Percentiles rank a stretch among this genome's conserved stretches.
Conservation (phyloP, 2,329 filamentous ascomycete species). For the Sclerotiophoma versabilis region DNA sequence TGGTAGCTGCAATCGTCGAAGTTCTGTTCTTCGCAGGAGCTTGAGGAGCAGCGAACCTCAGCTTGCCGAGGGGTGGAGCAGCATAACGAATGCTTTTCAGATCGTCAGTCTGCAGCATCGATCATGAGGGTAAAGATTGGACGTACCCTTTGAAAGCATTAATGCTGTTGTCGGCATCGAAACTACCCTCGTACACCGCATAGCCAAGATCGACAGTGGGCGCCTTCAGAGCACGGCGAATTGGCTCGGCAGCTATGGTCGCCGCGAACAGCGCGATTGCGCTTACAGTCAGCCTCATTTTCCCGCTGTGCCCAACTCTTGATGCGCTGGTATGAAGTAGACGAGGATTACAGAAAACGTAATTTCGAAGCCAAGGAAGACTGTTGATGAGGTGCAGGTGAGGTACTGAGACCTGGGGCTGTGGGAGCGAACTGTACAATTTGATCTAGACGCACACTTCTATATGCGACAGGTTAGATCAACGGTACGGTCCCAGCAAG, state of each 20-base stretch:
- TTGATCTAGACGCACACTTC: slow-evolving; percentile 22
- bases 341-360: slow-evolving; percentile 5
- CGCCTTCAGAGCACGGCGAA: slow-evolving; percentile 29
- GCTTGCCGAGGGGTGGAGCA: slow-evolving; percentile 57
- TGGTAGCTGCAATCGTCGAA: slow-evolving; percentile 51
- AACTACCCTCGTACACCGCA: slow-evolving; percentile 38
- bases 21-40: slow-evolving; percentile 52
- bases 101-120: slow-evolving; percentile 12
- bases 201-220: slow-evolving; percentile 45
- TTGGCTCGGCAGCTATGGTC: slow-evolving; percentile 27
- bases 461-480: slow-evolving; percentile 16
- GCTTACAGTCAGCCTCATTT: slow-evolving; percentile 22
- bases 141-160: slow-evolving; percentile 45
- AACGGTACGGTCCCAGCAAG: background rate
- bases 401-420: slow-evolving; percentile 20
- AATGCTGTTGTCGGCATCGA: slow-evolving; percentile 32
- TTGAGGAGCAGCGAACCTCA: slow-evolving; percentile 61
- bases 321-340: background rate
- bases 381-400: slow-evolving; percentile 12
- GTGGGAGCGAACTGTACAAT: slow-evolving; percentile 26
- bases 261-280: slow-evolving; percentile 29
- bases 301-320: slow-evolving; percentile 15
- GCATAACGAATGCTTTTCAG: slow-evolving; percentile 58
- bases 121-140: background rate
- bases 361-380: slow-evolving; percentile 16